Conservation (phyloP, 768 basidiomycete species). For the Austroboletus festivus region DNA sequence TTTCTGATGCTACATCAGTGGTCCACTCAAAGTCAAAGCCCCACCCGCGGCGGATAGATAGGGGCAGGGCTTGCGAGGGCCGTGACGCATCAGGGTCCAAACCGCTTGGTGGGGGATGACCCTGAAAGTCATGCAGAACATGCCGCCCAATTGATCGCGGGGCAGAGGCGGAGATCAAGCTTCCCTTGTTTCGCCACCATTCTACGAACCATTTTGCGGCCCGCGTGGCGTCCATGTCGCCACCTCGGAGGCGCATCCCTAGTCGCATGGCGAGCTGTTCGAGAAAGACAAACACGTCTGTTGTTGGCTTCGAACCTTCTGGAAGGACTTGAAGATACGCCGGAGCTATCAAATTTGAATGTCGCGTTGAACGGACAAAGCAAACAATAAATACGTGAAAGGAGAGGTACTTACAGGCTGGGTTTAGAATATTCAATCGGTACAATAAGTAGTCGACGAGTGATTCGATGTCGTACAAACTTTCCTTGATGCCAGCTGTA, state of each 20-base stretch:
- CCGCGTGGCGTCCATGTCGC: constrained; percentile 61
- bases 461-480: constrained; percentile 80
- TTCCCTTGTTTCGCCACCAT: constrained; percentile 83
- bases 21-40: constrained; percentile 84
- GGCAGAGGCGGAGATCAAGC: constrained; percentile 49
- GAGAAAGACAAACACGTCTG: constrained; percentile 65
- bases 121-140: too few relatives aligned
- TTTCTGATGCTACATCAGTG: constrained; percentile 12
- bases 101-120: too few relatives aligned
- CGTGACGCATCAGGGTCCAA: neutral
- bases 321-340: constrained; percentile 67
- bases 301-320: constrained; percentile 50
- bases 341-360: constrained; percentile 51
- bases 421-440: constrained; percentile 75
- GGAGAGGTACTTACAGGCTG: constrained; percentile 49
- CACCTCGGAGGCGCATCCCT: constrained; percentile 81
- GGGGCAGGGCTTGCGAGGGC: neutral
- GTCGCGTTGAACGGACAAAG: neutral
- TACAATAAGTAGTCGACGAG: constrained; percentile 86
- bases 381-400: constrained; percentile 4
- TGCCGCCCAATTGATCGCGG: constrained; percentile 21
- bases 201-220: constrained; percentile 80
- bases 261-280: constrained; percentile 67
- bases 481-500: constrained; percentile 91
- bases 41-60: constrained; percentile 59